A percentile compares a stretch with the other conserved stretches of the same genome.
Conservation (phyloP, 768 basidiomycete genomes). For the Podaxis sp. region DNA sequence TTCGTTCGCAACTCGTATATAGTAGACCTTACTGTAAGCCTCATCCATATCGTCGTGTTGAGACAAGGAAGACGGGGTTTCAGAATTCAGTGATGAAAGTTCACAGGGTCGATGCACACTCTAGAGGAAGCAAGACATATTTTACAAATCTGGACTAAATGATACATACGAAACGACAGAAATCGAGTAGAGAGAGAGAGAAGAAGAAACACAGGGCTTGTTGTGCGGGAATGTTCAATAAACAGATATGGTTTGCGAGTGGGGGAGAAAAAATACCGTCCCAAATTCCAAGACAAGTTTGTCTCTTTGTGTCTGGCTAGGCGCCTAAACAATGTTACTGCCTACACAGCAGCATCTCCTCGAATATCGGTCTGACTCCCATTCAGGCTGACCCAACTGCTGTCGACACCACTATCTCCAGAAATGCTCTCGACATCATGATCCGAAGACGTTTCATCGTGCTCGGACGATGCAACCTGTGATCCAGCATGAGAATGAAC, state of each 20-base stretch:
- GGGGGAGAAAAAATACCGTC: background rate
- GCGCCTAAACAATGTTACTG: background rate
- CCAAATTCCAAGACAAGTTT: background rate
- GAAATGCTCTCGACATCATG: constrained; percentile 66
- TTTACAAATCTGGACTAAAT: constrained; percentile 1
- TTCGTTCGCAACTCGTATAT: background rate
- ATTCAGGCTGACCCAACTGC: constrained; percentile 71
- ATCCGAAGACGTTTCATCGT: constrained; percentile 56
- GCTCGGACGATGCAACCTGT: constrained; percentile 20
- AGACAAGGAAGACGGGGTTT: background rate
- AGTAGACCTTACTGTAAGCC: background rate
- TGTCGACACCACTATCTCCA: constrained; percentile 47
- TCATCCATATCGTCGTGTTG: background rate
- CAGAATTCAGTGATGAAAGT: background rate
- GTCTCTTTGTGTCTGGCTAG: background rate
- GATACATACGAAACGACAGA: constrained; percentile 1
- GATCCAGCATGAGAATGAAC: constrained; percentile 5
- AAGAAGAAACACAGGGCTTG: background rate
- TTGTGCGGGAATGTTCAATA: background rate
- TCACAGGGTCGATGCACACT: background rate
- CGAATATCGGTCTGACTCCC: background rate
- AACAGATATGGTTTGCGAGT: background rate
- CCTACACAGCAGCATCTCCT: background rate
- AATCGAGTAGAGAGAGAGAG: constrained; percentile 1
- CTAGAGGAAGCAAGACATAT: background rate